Conservation (phyloP, 345 rosid species). For the Syzygium aqueum region DNA sequence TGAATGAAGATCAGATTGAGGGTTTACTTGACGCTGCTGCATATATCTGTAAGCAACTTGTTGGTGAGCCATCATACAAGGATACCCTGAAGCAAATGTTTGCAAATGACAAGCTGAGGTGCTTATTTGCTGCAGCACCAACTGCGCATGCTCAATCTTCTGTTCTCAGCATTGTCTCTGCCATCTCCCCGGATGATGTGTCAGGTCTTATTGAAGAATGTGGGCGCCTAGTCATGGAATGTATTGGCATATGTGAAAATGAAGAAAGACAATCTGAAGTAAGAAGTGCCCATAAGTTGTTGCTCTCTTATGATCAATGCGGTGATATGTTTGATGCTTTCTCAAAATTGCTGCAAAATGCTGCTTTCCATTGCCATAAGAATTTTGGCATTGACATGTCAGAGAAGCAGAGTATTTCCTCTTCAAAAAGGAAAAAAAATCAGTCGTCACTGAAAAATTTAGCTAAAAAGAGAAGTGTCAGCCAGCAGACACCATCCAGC, state of each 20-base stretch:
- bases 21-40: constrained; percentile 57
- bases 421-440: constrained; percentile 43
- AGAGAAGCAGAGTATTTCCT: constrained; percentile 28
- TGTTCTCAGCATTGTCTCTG: constrained; percentile 44
- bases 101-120: constrained; percentile 37
- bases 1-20: constrained; percentile 50
- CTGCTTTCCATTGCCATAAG: constrained; percentile 64
- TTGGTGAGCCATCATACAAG: constrained; percentile 33
- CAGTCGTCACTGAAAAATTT: constrained; percentile 38
- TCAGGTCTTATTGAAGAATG: constrained; percentile 55
- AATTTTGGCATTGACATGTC: constrained; percentile 62
- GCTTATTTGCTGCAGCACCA: constrained; percentile 51
- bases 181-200: constrained; percentile 37
- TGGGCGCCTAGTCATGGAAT: constrained; percentile 35
- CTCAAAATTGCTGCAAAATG: constrained; percentile 45
- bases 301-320: constrained; percentile 42
- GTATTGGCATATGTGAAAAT: constrained; percentile 48
- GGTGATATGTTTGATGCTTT: constrained; percentile 53
- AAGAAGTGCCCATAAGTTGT: constrained; percentile 68
- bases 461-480: constrained; percentile 50
- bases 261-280: constrained; percentile 58
- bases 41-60: constrained; percentile 48
- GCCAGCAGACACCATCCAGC: constrained; percentile 36
- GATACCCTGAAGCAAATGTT: constrained; percentile 48
- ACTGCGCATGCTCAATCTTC: constrained; percentile 52